phyloP scores from a whole-genome alignment of 371 early-diverging fungal genomes.

The Mucor plumbeus region DNA sequence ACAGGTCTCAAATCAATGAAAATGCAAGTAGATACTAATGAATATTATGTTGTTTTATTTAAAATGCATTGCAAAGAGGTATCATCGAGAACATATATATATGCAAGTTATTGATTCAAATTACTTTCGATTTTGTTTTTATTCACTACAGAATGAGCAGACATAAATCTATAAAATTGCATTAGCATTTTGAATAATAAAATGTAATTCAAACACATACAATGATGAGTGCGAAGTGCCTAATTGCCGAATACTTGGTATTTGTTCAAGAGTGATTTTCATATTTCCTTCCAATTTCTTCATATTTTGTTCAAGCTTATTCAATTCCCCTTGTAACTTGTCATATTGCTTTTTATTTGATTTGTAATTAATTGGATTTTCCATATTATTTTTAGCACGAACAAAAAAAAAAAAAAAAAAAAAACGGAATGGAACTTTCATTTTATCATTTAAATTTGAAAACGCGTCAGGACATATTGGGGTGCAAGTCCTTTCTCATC shows the following conservation, averaged over 20 bases:
- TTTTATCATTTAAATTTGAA: not conserved
- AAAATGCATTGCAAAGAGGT: too few species aligned
- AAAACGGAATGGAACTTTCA: not conserved
- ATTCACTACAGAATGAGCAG: not conserved
- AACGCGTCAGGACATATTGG: not conserved
- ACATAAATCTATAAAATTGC: not conserved
- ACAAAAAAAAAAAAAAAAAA: not conserved
- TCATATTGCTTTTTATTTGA: conserved; percentile 34
- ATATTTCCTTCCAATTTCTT: conserved; percentile 23
- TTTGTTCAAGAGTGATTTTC: conserved; percentile 27
- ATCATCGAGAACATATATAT: too few species aligned
- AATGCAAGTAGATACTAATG: too few species aligned
- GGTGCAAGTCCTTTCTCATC: not conserved
- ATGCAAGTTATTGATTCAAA: too few species aligned
- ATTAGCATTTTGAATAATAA: not conserved
- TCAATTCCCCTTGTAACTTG: conserved; percentile 18
- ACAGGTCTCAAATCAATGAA: too few species aligned
- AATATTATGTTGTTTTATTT: too few species aligned
- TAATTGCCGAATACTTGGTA: conserved; percentile 30
- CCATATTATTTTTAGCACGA: not conserved
- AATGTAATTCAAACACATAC: conserved; percentile 17
- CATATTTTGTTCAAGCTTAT: conserved; percentile 25
- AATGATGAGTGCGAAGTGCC: conserved; percentile 35
- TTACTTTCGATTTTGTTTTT: too few species aligned
- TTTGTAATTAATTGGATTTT: not conserved